A percentile compares a stretch with the other conserved stretches of the same genome.
phyloP scores from a whole-genome alignment of 257 asterid species.

The Przewalskia tangutica region DNA sequence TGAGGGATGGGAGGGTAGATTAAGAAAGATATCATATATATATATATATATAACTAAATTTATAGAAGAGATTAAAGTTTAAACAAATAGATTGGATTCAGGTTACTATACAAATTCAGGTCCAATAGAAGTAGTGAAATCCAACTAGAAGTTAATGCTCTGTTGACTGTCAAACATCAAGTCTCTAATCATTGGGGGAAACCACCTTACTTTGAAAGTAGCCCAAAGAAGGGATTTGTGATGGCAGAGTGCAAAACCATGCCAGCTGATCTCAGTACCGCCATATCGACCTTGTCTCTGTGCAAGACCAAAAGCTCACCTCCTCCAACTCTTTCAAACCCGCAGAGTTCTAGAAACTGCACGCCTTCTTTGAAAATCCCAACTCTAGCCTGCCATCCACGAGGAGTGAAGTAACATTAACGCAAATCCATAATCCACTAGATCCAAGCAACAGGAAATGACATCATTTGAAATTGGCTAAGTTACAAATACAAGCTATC shows the following conservation, averaged over 20 bases:
- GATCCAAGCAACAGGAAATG: not conserved
- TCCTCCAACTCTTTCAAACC: slow-evolving; percentile 48
- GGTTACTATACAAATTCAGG: not conserved
- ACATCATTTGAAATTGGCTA: not conserved
- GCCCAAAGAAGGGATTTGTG: slow-evolving; percentile 68
- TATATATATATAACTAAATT: not conserved
- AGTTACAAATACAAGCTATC: not conserved
- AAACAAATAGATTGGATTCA: not conserved
- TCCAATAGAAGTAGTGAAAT: not conserved
- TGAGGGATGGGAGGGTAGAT: not conserved
- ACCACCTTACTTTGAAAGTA: slow-evolving; percentile 26
- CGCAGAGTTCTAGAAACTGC: slow-evolving; percentile 59
- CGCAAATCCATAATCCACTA: not conserved
- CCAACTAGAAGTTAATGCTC: not conserved
- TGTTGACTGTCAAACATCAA: not conserved
- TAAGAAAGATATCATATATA: not conserved
- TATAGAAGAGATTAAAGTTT: not conserved
- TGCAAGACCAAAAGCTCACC: slow-evolving; percentile 36
- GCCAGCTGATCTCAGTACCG: slow-evolving; percentile 32
- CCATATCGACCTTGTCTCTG: slow-evolving; percentile 35
- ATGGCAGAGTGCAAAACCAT: slow-evolving; percentile 43
- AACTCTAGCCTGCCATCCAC: slow-evolving; percentile 47
- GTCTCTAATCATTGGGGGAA: not conserved
- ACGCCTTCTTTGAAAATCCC: slow-evolving; percentile 49
- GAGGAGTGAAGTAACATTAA: not conserved